These are phyloP conservation scores for Acer campestre DNA, from an alignment of 345 rosid species.

Conservation along the genomic window DNA sequence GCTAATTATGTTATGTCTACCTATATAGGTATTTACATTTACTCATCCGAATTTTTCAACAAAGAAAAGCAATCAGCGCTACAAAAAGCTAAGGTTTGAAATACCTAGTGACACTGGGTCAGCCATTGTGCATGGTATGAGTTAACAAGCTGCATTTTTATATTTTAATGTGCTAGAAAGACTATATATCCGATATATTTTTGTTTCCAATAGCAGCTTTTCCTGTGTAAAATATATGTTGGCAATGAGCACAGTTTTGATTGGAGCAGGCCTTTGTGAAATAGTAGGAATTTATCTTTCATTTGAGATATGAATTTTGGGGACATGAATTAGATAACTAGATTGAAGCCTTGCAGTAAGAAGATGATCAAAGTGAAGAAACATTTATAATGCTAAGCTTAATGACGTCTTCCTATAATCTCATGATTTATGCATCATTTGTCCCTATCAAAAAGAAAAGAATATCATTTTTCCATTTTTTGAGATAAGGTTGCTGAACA, in stretches of 20 bases:
- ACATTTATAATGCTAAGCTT: neutral
- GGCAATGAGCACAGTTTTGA: neutral
- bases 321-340: neutral
- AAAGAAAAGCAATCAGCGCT: constrained; percentile 69
- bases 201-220: neutral
- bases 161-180: neutral
- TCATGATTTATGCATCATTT: neutral
- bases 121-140: constrained; percentile 88
- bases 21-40: constrained; percentile 80
- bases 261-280: neutral
- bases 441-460: neutral
- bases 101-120: constrained; percentile 76
- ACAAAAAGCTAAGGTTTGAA: constrained; percentile 73
- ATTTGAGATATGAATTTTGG: constrained; percentile 7
- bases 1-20: constrained; percentile 18
- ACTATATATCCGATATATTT: neutral
- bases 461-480: neutral
- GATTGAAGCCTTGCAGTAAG: neutral
- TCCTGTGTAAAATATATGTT: neutral
- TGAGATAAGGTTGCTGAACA: neutral
- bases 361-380: neutral
- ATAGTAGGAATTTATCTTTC: neutral
- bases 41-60: constrained; percentile 73
- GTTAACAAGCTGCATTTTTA: neutral
- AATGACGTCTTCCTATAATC: neutral